Conservation (phyloP, 2,329 filamentous ascomycete genomes). For the Ceratocystis variospora region DNA sequence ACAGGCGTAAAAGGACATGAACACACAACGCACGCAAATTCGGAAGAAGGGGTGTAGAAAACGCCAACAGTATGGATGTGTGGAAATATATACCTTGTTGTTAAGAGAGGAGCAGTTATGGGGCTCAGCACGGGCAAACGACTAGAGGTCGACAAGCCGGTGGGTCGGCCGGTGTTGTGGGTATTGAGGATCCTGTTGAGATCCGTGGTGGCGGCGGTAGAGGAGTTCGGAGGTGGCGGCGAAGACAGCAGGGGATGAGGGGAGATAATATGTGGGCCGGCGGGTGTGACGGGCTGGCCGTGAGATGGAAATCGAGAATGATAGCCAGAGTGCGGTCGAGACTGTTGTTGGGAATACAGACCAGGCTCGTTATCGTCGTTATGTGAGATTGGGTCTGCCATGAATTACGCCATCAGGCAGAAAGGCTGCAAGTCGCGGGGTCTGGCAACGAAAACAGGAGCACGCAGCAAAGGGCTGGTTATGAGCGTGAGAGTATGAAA, state of each 20-base stretch:
- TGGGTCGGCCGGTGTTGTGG: not conserved
- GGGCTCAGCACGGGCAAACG: not conserved
- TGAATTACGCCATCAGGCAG: slow-evolving; percentile 53
- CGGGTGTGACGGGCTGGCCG: not conserved
- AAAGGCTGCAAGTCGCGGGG: slow-evolving; percentile 23
- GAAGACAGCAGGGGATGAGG: not conserved
- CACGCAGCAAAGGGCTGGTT: slow-evolving; percentile 5
- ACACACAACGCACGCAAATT: not conserved
- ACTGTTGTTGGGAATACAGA: slow-evolving; percentile 10
- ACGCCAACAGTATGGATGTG: not conserved
- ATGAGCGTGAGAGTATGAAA: too few species aligned
- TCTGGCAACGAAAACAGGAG: not conserved
- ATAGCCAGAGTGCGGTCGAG: not conserved
- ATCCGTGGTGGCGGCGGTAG: not conserved
- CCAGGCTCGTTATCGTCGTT: slow-evolving; percentile 18
- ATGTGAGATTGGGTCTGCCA: slow-evolving; percentile 47
- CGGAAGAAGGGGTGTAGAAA: not conserved
- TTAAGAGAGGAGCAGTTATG: not conserved
- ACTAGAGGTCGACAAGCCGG: not conserved
- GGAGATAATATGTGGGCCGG: not conserved
- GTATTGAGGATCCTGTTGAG: not conserved
- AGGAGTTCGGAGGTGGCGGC: not conserved
- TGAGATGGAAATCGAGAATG: not conserved
- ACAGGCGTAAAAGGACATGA: not conserved
- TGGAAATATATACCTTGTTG: not conserved